phyloP scores from a whole-genome alignment of 768 basidiomycete species.

The Naganishia randhawae region DNA sequence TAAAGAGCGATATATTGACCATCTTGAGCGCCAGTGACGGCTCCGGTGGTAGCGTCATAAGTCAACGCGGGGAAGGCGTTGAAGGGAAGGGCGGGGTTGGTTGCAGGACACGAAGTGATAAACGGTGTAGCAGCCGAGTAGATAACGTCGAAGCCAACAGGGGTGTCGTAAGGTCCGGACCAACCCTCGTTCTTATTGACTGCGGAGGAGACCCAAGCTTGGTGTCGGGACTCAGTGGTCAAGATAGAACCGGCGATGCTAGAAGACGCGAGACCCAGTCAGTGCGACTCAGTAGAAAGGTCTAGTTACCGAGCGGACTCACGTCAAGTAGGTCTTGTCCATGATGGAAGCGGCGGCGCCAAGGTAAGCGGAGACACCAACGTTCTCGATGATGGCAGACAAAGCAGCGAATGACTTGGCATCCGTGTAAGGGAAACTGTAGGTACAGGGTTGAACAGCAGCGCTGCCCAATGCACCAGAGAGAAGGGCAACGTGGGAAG shows the following conservation, averaged over 20 bases:
- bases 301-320: constrained; percentile 19
- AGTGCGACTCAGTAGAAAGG: constrained; percentile 40
- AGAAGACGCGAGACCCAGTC: constrained; percentile 50
- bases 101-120: constrained; percentile 58
- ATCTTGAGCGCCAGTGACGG: constrained; percentile 5
- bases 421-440: constrained; percentile 59
- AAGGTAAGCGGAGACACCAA: constrained; percentile 60
- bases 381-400: constrained; percentile 59
- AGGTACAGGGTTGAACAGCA: constrained; percentile 60
- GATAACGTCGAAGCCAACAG: constrained; percentile 53
- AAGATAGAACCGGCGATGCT: constrained; percentile 60
- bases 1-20: constrained; percentile 59
- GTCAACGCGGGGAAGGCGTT: constrained; percentile 58
- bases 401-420: constrained; percentile 57
- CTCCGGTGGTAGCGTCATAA: constrained; percentile 32
- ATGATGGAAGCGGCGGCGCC: constrained; percentile 58
- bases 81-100: constrained; percentile 59
- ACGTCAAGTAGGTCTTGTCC: constrained; percentile 53
- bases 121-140: constrained; percentile 56
- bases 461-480: constrained; percentile 54
- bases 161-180: constrained; percentile 61
- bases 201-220: constrained; percentile 61
- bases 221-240: constrained; percentile 62
- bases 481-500: constrained; percentile 59
- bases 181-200: constrained; percentile 57